Base-by-base conservation (phyloP, 495 filamentous ascomycete genomes). In the Aspergillus panamensis region DNA sequence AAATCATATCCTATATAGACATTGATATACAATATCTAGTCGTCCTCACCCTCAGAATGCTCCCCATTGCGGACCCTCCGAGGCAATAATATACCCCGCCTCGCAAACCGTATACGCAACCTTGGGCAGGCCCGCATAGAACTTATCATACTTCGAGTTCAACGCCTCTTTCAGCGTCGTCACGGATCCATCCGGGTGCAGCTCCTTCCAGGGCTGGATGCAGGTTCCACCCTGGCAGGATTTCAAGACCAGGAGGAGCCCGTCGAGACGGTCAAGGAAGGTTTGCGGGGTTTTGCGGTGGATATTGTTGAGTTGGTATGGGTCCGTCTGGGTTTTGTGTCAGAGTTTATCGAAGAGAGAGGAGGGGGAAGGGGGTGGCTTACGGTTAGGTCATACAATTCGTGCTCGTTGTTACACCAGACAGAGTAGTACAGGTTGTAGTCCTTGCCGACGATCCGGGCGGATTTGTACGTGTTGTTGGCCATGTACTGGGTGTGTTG, bases 381-480 rank as follows among this genome's bases (percentile, higher is more conserved):
- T 50, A 81, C 80, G 50, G 69, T 78, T 3, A 87, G 65, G 51
- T 88, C 84, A 52, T 87, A 87, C 2, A 88, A 69, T 60, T 88
- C 84, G 45, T 83, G 80, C 63, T 87, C 83, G 47, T 82, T 80
- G 40, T 67, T 85, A 60, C 86, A 88, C 82, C 84, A 87, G 0
- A 87, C 83, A 0, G 84, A 78, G 50, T 88, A 88, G 55, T 84
- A 84, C 1, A 87, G 65, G 53, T 82, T 78, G 55, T 87, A 85
- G 7, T 61, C 70, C 6, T 77, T 62, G 5, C 81, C 73, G 14
- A 84, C 66, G 14, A 88, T 69, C 21, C 85, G 79, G 55, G 83
- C 61, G 2, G 82, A 81, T 65, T 87, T 87, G 70, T 87, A 89
- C 0, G 83, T 86, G 56, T 86, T 87, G 55, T 85, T 85, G 3